Base-by-base conservation (phyloP, 179 eudicot species). In the Vitellaria paradoxa region DNA sequence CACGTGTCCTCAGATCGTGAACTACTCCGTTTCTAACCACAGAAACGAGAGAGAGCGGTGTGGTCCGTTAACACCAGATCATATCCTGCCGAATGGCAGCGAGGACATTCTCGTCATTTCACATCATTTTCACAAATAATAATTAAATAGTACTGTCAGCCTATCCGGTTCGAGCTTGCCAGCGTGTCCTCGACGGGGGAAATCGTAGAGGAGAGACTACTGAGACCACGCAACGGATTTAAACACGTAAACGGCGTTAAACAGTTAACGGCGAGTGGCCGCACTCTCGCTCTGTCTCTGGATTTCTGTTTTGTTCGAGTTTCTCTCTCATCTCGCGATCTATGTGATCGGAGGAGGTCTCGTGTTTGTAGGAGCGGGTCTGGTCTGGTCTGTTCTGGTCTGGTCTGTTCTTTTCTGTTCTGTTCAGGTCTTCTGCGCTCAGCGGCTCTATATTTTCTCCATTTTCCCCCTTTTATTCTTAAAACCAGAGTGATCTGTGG, bases 311-410 rank as follows among this genome's bases (percentile, higher is more conserved):
- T 26, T 61, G 7, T 42, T 50, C 7, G 2, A 30, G 18, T 69
- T 47, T 21, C n/a, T 75, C 71, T 70, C 18, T 42, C 78, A 68
- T 77, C 76, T 23, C 72, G 8, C 50, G 76, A 64, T 56, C 76
- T 72, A 78, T 53, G 52, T 74, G 69, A 74, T 79, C 78, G 37
- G 37, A 30, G 78, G 78, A 64, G 73, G 49, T 49, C 37, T 79
- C 71, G 76, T 21, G 17, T 52, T 52, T 76, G 63, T 65, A 50
- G 72, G 78, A 65, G 57, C 70, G 78, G 56, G 68, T 76, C 79
- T 57, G 73, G 1, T 37, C 24, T 47, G 18, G 50, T 65, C 20
- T 30, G 37, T 30, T 30, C 37, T 0, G 37, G 37, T 30, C 37
- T 30, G 3, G 47, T 72, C 26, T n/a, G 0, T 14, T 72, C 13